These are phyloP conservation scores for Penicillium aurantiogriseum DNA, from an alignment of 2,329 filamentous ascomycete species.

Conservation along the genomic window DNA sequence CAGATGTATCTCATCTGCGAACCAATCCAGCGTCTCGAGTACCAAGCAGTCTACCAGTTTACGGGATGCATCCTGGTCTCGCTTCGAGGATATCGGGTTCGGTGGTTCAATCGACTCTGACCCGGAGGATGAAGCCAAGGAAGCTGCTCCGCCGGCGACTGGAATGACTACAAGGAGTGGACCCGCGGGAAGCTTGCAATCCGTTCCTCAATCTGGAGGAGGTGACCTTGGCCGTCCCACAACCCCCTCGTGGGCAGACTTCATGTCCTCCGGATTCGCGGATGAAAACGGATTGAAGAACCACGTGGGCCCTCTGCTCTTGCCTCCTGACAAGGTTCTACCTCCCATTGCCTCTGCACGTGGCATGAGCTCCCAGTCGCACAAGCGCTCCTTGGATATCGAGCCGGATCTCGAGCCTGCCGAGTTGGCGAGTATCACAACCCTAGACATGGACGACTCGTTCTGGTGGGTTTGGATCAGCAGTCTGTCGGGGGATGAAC, in stretches of 20 bases:
- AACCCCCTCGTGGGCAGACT: constrained; percentile 97
- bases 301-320: constrained; percentile 62
- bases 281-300: constrained; percentile 68
- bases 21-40: constrained; percentile 75
- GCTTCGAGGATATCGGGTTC: constrained; percentile 94
- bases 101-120: constrained; percentile 69
- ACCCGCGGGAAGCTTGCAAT: constrained; percentile 56
- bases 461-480: constrained; percentile 99
- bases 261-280: constrained; percentile 87
- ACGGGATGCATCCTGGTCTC: constrained; percentile 89
- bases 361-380: constrained; percentile 83
- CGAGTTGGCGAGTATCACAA: constrained; percentile 87
- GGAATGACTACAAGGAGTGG: constrained; percentile 32
- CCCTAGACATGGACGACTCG: constrained; percentile 83
- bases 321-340: constrained; percentile 89
- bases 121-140: constrained; percentile 57
- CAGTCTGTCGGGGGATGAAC: constrained; percentile 88
- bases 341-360: constrained; percentile 73
- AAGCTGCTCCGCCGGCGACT: constrained; percentile 23
- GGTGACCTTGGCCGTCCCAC: constrained; percentile 75
- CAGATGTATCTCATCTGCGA: constrained; percentile 80
- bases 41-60: constrained; percentile 70
- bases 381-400: constrained; percentile 68
- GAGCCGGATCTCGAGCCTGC: constrained; percentile 76
- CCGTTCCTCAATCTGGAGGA: constrained; percentile 65